Evolutionary conservation across 495 filamentous ascomycete genomes (phyloP).

Genomic region (Emericellopsis terricola): DNA sequence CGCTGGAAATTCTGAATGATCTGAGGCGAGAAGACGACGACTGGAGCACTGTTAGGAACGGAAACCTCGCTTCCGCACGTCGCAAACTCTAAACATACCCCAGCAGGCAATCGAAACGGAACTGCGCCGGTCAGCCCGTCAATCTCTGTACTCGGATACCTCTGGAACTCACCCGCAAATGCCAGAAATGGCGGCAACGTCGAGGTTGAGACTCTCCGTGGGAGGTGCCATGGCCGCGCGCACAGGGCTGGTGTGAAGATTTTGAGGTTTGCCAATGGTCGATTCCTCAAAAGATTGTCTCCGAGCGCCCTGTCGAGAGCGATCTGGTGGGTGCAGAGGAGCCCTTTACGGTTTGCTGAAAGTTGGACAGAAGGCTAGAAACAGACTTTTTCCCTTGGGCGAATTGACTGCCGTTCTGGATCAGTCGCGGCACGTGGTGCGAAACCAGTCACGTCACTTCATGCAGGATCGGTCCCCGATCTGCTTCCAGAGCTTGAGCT

Average conservation of each 20-base stretch:
- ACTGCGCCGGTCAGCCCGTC: conserved; percentile 19
- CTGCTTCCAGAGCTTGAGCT: background rate
- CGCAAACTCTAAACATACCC: conserved; percentile 19
- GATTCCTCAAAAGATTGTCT: too few species aligned
- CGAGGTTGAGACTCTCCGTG: conserved; percentile 44
- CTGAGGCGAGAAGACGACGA: conserved; percentile 93
- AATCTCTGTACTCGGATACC: background rate
- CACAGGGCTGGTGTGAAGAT: background rate
- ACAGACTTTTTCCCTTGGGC: background rate
- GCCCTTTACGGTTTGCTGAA: background rate
- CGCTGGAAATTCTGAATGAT: conserved; percentile 91
- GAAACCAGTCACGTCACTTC: too few species aligned
- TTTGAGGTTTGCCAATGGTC: too few species aligned
- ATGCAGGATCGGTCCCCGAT: background rate
- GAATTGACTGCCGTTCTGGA: background rate
- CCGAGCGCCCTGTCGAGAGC: background rate
- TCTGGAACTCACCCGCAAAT: conserved; percentile 60
- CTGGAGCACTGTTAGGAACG: conserved; percentile 8
- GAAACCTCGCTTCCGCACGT: too few species aligned
- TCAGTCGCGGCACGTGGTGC: too few species aligned
- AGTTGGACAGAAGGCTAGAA: background rate
- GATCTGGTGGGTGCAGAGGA: background rate
- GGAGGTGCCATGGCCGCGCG: conserved; percentile 46
- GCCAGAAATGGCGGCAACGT: conserved; percentile 74
- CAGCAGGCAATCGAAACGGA: conserved; percentile 94